Conservation (phyloP, 1,284 basidiomycete species). For the Coniferiporia sulphurascens region DNA sequence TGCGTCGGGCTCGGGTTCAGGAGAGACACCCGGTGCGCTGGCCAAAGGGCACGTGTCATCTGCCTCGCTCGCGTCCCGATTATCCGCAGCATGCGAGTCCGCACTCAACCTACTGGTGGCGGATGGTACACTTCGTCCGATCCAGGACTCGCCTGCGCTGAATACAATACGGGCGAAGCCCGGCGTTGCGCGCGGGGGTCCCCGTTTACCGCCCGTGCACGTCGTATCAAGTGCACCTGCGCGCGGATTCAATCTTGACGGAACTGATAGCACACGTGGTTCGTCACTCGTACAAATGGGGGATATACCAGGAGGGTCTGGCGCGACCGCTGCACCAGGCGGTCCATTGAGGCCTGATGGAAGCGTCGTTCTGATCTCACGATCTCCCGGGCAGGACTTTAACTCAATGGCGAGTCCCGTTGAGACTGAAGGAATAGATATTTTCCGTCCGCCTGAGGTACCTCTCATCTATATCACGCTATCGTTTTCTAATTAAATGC, state of each 20-base stretch:
- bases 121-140: background rate
- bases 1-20: background rate
- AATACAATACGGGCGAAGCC: background rate
- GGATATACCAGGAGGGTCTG: background rate
- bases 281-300: background rate
- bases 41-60: background rate
- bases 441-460: background rate
- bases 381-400: conserved; percentile 17
- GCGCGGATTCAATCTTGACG: conserved; percentile 16
- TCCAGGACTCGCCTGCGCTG: conserved; percentile 10
- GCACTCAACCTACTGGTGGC: background rate
- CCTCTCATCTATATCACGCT: too few relatives aligned
- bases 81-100: background rate
- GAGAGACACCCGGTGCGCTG: background rate
- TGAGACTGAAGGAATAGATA: conserved; percentile 5
- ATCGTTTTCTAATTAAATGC: background rate
- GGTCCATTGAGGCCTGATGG: background rate
- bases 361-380: conserved; percentile 14
- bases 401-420: conserved; percentile 12
- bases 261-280: conserved; percentile 13
- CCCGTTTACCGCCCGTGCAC: conserved; percentile 1
- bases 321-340: background rate
- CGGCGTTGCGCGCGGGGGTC: background rate
- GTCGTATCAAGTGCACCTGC: conserved; percentile 12
- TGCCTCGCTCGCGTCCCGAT: background rate